Conservation (phyloP, 768 basidiomycete genomes). For the Epithele typhae region DNA sequence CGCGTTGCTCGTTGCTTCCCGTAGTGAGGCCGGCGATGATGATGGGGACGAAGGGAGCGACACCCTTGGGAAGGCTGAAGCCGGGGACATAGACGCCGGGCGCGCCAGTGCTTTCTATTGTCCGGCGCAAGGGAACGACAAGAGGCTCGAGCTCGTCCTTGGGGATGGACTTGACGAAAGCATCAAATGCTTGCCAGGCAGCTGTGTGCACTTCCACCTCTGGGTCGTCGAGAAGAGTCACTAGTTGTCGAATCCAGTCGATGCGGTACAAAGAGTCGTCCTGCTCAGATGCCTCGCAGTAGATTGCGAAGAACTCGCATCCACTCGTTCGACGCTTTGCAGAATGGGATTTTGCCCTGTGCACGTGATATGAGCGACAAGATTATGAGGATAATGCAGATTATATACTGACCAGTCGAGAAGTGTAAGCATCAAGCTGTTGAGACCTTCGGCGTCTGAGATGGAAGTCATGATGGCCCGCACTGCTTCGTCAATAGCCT, state of each 20-base stretch:
- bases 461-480: conserved; percentile 74
- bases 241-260: conserved; percentile 91
- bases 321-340: conserved; percentile 73
- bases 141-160: conserved; percentile 92
- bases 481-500: conserved; percentile 72
- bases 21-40: conserved; percentile 91
- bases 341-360: conserved; percentile 75
- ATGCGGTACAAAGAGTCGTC: conserved; percentile 84
- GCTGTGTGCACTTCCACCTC: conserved; percentile 73
- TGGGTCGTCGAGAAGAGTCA: conserved; percentile 77
- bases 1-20: conserved; percentile 91
- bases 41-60: conserved; percentile 79
- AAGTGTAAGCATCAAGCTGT: conserved; percentile 83
- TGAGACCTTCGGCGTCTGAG: conserved; percentile 81
- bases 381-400: too few relatives aligned
- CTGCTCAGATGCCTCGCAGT: conserved; percentile 79
- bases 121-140: conserved; percentile 83
- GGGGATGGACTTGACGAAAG: conserved; percentile 82
- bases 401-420: conserved; percentile 96
- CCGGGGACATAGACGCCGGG: conserved; percentile 80
- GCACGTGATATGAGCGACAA: too few relatives aligned
- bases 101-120: conserved; percentile 80
- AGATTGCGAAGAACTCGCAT: conserved; percentile 70
- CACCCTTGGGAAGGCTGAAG: conserved; percentile 79
- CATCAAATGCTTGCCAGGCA: conserved; percentile 79